A percentile compares a stretch with the other conserved stretches of the same genome.
These are phyloP conservation scores for Kluyveromyces dobzhanskii DNA, from an alignment of 805 yeast genomes.

Conservation along the genomic window DNA sequence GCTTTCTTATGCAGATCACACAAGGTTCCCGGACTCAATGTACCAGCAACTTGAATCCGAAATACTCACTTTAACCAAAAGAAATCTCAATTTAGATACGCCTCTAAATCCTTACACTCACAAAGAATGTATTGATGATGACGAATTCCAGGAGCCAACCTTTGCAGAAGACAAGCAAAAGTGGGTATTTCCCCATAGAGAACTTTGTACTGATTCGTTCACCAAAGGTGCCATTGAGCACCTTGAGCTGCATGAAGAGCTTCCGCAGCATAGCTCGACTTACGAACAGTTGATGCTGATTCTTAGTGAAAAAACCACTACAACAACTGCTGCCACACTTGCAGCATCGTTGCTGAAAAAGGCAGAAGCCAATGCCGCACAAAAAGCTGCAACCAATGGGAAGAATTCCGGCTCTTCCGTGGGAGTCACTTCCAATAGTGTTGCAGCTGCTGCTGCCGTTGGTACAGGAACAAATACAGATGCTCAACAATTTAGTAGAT, in stretches of 20 bases:
- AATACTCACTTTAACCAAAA: slow-evolving; percentile 63
- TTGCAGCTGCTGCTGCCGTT: slow-evolving; percentile 31
- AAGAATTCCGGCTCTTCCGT: slow-evolving; percentile 7
- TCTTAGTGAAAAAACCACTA: slow-evolving; percentile 40
- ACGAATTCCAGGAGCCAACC: slow-evolving; percentile 37
- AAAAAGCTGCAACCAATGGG: slow-evolving; percentile 10
- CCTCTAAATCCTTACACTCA: slow-evolving; percentile 58
- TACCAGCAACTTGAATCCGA: slow-evolving; percentile 85
- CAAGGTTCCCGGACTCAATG: slow-evolving; percentile 68
- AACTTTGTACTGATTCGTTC: slow-evolving; percentile 30
- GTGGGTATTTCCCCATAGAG: slow-evolving; percentile 33
- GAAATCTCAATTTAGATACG: slow-evolving; percentile 69
- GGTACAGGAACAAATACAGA: slow-evolving; percentile 26
- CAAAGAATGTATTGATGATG: slow-evolving; percentile 29
- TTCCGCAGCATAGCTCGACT: slow-evolving; percentile 69
- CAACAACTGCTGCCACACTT: slow-evolving; percentile 33
- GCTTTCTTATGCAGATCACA: slow-evolving; percentile 74
- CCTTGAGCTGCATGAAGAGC: slow-evolving; percentile 55
- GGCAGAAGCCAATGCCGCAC: slow-evolving; percentile 15
- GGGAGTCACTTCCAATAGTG: slow-evolving; percentile 7
- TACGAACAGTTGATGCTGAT: slow-evolving; percentile 86
- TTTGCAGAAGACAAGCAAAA: slow-evolving; percentile 29
- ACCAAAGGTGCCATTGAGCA: slow-evolving; percentile 36
- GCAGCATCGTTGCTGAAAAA: slow-evolving; percentile 28
- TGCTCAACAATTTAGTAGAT: slow-evolving; percentile 66